Percentiles rank a stretch among this genome's conserved stretches.
Conservation (phyloP, 2,329 filamentous ascomycete species). For the Mycogone perniciosa region DNA sequence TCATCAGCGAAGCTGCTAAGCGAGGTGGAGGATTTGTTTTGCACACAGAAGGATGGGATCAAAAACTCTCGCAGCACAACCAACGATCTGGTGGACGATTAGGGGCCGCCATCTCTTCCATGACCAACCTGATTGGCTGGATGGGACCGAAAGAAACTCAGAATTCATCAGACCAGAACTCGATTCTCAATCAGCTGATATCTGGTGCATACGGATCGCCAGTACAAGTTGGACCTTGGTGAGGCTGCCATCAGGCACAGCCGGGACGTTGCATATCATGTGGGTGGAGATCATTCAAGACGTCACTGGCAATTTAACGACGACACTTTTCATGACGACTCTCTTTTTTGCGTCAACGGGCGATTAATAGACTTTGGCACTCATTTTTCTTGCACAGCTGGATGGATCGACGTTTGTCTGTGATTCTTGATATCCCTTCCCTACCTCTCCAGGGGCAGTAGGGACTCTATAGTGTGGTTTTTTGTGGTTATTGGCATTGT, state of each 20-base stretch:
- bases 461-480: slow-evolving; percentile 10
- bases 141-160: slow-evolving; percentile 45
- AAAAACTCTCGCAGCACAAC: slow-evolving; percentile 80
- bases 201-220: slow-evolving; percentile 54
- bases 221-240: slow-evolving; percentile 59
- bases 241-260: slow-evolving; percentile 17
- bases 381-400: slow-evolving; percentile 24
- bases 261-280: background rate
- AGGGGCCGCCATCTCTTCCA: slow-evolving; percentile 69
- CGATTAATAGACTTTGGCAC: slow-evolving; percentile 31
- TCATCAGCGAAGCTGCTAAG: slow-evolving; percentile 86
- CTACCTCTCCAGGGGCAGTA: slow-evolving; percentile 8
- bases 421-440: slow-evolving; percentile 27
- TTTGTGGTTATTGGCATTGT: slow-evolving; percentile 4
- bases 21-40: slow-evolving; percentile 83
- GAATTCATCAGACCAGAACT: slow-evolving; percentile 40
- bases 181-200: slow-evolving; percentile 57
- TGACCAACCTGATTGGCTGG: slow-evolving; percentile 72
- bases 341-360: slow-evolving; percentile 29
- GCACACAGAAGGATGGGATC: slow-evolving; percentile 88
- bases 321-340: slow-evolving; percentile 26
- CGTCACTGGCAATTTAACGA: slow-evolving; percentile 27
- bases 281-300: slow-evolving; percentile 13
- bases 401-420: slow-evolving; percentile 28
- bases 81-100: slow-evolving; percentile 78